These are phyloP conservation scores for Xylariaceae sp. DNA, from an alignment of 2,329 filamentous ascomycete species.

Conservation along the genomic window DNA sequence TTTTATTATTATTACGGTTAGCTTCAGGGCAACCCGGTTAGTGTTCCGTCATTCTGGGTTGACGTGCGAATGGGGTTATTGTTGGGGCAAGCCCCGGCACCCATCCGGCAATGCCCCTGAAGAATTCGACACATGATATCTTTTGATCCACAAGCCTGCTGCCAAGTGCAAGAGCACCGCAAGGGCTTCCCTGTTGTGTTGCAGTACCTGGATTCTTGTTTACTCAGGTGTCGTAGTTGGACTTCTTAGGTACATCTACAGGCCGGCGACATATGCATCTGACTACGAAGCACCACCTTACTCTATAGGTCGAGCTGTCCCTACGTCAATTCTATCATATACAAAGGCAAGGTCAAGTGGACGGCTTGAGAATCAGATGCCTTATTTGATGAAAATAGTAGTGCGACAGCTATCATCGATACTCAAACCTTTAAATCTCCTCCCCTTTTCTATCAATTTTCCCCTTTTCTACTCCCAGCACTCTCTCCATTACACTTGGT, in stretches of 20 bases:
- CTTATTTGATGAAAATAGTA: background rate
- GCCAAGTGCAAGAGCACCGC: no score
- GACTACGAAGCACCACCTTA: no score
- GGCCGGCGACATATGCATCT: no score
- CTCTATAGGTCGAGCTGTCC: no score
- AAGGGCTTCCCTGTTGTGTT: background rate
- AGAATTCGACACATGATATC: background rate
- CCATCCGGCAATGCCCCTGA: slow-evolving; percentile 5
- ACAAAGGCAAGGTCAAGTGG: background rate
- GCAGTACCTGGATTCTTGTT: slow-evolving; percentile 3
- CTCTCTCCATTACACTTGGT: background rate
- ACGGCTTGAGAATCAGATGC: background rate
- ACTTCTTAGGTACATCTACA: slow-evolving; percentile 7
- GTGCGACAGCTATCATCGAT: background rate
- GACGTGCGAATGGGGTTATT: no score
- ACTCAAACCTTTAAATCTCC: slow-evolving; percentile 5
- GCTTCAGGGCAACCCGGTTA: background rate
- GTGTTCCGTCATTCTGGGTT: slow-evolving; percentile 6
- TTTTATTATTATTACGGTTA: no score
- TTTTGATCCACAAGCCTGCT: background rate
- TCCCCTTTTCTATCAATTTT: background rate
- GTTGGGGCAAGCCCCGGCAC: slow-evolving; percentile 1
- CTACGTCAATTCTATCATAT: slow-evolving; percentile 1
- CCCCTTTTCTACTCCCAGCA: background rate
- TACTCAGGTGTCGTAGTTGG: slow-evolving; percentile 10